Base-by-base conservation (phyloP, 176 grass and related monocot genomes). In the Metroxylon sagu region DNA sequence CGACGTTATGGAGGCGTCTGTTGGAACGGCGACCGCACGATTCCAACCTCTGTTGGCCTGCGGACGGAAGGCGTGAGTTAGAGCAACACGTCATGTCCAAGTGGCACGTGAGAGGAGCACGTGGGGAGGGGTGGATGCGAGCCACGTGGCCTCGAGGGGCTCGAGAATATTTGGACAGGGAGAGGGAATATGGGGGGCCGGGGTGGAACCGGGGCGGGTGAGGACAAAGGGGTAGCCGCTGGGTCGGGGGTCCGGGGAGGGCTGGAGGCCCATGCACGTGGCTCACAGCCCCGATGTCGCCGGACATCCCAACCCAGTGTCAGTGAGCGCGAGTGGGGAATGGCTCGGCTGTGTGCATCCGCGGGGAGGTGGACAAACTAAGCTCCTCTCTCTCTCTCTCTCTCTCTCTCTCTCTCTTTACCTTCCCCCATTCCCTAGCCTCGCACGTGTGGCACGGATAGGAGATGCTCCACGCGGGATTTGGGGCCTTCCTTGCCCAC, bases 251-350 rank as follows among this genome's bases (percentile, higher is more conserved):
- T 48, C 55, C 70, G 5, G 25, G 21, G 16, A 21, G 3, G 23
- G 18, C 18, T 53, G 23, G 39, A 56, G 64, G 55, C 30, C 73
- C 70, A 71, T 53, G 64, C 82, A 85, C 68, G 75, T 85, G 87
- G 4, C 25, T 77, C 54, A 39, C 67, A 79, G 49, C 74, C 75
- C 58, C 54, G 53, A 50, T 85, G 70, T 79, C 53, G 74, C 62
- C 67, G 54, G 71, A 85, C 57, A 76, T 71, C 61, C 62, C 74
- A 70, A 61, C 59, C 59, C 62, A 57, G 57, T 70, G 75, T 89
- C 70, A 85, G 74, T 57, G 66, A 72, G 57, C 68, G 53, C 56
- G 77, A 54, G 64, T 88, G 21, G 29, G 61, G 25, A 49, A 64
- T 89, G 72, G 19, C 19, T 4, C 53, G 67, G 62, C 73, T 56